Evolutionary conservation across 805 yeast genomes (phyloP), one percentile per base, ranked within the genome.

Genomic region (Saccharomyces paradoxus): DNA sequence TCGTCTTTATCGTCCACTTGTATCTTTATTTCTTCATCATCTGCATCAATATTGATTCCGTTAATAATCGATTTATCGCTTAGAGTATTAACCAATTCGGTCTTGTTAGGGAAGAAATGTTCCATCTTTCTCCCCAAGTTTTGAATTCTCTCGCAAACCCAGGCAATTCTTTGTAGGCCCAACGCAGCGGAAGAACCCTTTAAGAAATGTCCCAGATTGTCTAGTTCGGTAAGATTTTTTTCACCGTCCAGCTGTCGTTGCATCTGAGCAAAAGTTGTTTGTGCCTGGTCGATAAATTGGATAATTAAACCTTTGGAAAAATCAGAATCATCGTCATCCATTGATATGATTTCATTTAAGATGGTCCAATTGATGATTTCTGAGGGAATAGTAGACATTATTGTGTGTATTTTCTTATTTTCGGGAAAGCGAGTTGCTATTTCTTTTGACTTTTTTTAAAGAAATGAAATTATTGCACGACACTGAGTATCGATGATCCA

Each of bases 301-400:
- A 81, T 81, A 53, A 92, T 85, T 55, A 94, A 76, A 41, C 86
- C 79, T 62, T 82, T 76, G 32, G 92, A 84, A 74, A 94, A 94
- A 7, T 89, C 96, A 56, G 91, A 94, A 66, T 87, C 96, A 64
- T 92, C 98, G 65, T 92, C 97, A 71, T 94, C 99, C 97, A 94
- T 91, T 52, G 88, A 84, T 51, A 91, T 80, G 55, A 94, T 77
- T 74, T 94, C 98, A 54, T 84, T 82, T 67, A 94, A 86, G 29
- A 90, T 92, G 47, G 80, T 74, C 96, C 96, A 89, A 68, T 90
- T 91, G 57, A 94, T 84, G 58, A 88, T 75, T 46, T 88, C 95
- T 9, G 82, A 54, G 68, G 61, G 69, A 29, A 66, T 62, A 24
- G 54, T 47, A 37, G 59, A 52, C 55, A 63, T 55, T 60, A 57